phyloP scores from a whole-genome alignment of 2,329 filamentous ascomycete species.

The Phaeophleospora eucalypticola region DNA sequence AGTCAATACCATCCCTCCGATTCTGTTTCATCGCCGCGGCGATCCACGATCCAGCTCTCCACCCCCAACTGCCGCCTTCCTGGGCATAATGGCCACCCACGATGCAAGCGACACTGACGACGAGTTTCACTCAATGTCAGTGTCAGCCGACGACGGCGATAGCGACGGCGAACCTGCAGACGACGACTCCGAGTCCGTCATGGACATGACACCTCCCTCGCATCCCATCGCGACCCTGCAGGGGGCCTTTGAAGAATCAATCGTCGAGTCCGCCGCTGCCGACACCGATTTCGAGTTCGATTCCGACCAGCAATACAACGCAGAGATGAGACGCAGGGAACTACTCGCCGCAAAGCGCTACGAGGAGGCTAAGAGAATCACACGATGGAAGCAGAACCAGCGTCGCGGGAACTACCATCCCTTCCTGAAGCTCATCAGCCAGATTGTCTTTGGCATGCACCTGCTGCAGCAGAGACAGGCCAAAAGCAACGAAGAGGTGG shows the following conservation, averaged over 20 bases:
- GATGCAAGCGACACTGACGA: conserved; percentile 19
- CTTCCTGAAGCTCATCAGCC: conserved; percentile 81
- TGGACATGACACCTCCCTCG: conserved; percentile 39
- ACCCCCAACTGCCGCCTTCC: conserved; percentile 3
- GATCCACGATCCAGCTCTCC: conserved; percentile 4
- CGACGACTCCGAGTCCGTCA: conserved; percentile 11
- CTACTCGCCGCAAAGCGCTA: conserved; percentile 65
- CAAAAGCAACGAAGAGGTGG: conserved; percentile 82
- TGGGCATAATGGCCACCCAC: not conserved
- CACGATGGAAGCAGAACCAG: conserved; percentile 70
- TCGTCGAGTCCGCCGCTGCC: conserved; percentile 62
- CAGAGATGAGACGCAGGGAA: conserved; percentile 59
- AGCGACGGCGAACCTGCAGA: conserved; percentile 11
- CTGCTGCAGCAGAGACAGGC: conserved; percentile 79
- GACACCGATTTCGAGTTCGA: conserved; percentile 16
- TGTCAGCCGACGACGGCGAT: conserved; percentile 7
- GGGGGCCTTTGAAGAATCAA: conserved; percentile 75
- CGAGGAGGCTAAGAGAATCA: conserved; percentile 64
- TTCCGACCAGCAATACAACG: conserved; percentile 40
- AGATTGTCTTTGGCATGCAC: conserved; percentile 92
- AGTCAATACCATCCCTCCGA: not conserved
- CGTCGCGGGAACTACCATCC: conserved; percentile 74
- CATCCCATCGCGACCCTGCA: conserved; percentile 77
- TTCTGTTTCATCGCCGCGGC: conserved; percentile 8
- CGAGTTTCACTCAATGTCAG: conserved; percentile 25